Conservation (phyloP, 2,329 filamentous ascomycete genomes). For the Tolypocladium tundrense region DNA sequence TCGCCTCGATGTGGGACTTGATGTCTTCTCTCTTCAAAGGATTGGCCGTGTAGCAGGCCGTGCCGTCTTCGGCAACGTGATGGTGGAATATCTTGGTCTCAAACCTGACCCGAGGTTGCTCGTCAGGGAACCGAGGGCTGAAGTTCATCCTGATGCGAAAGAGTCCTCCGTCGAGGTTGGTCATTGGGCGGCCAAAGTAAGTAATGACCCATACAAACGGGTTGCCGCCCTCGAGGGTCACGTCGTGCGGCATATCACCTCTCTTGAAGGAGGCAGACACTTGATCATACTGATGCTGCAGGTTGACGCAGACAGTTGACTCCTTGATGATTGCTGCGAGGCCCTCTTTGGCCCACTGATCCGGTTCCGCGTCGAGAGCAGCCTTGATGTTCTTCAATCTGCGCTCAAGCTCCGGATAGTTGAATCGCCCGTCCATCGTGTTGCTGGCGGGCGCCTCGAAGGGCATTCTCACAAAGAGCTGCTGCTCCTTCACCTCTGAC, state of each 20-base stretch:
- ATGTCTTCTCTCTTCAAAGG: slow-evolving; percentile 59
- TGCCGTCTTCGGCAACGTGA: slow-evolving; percentile 68
- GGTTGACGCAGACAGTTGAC: slow-evolving; percentile 66
- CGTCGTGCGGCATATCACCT: slow-evolving; percentile 60
- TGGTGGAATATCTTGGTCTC: slow-evolving; percentile 82
- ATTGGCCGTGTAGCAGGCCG: slow-evolving; percentile 70
- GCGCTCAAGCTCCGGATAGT: slow-evolving; percentile 63
- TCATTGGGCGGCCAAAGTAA: slow-evolving; percentile 87
- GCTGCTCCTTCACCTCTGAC: slow-evolving; percentile 51
- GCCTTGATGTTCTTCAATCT: slow-evolving; percentile 60
- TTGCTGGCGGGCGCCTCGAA: slow-evolving; percentile 67
- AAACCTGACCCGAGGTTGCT: slow-evolving; percentile 76
- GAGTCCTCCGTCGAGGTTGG: slow-evolving; percentile 83
- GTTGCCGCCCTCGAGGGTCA: slow-evolving; percentile 69
- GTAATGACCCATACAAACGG: slow-evolving; percentile 84
- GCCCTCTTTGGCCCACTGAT: slow-evolving; percentile 63
- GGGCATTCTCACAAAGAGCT: slow-evolving; percentile 68
- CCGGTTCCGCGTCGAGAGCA: slow-evolving; percentile 61
- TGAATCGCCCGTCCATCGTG: slow-evolving; percentile 76
- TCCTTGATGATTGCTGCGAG: slow-evolving; percentile 52
- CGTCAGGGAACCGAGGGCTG: slow-evolving; percentile 76
- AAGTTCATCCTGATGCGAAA: slow-evolving; percentile 73
- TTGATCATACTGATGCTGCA: slow-evolving; percentile 78
- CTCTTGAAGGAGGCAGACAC: slow-evolving; percentile 65
- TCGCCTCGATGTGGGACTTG: slow-evolving; percentile 71